A percentile compares a stretch with the other conserved stretches of the same genome.
phyloP scores from a whole-genome alignment of 345 rosid genomes.

The Carallia brachiata region DNA sequence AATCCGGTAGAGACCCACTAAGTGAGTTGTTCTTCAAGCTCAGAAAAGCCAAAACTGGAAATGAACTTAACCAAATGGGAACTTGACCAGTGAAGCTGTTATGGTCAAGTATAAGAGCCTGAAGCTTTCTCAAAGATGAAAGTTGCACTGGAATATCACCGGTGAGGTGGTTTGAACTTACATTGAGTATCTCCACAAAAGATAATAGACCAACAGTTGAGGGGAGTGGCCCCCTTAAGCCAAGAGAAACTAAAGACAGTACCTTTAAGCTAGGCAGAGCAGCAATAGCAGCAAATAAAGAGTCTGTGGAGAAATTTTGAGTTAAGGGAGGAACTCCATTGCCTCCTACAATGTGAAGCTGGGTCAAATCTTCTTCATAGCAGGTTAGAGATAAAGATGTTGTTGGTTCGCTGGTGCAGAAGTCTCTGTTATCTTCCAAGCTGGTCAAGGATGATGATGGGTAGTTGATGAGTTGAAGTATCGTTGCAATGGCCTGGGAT shows the following conservation, averaged over 20 bases:
- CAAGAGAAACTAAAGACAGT: conserved; percentile 55
- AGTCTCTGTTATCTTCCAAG: conserved; percentile 28
- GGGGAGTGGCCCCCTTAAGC: conserved; percentile 52
- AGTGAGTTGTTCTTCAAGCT: conserved; percentile 57
- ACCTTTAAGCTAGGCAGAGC: conserved; percentile 47
- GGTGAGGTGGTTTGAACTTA: conserved; percentile 49
- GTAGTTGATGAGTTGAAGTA: conserved; percentile 45
- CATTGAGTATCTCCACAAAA: conserved; percentile 55
- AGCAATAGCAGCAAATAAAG: conserved; percentile 36
- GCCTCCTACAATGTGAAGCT: conserved; percentile 52
- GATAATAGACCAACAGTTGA: conserved; percentile 32
- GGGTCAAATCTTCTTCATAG: conserved; percentile 53
- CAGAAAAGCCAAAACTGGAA: conserved; percentile 43
- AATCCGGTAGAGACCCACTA: conserved; percentile 42
- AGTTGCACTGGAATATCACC: conserved; percentile 44
- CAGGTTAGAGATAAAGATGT: conserved; percentile 45
- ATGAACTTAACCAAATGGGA: conserved; percentile 42
- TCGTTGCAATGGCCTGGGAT: conserved; percentile 31
- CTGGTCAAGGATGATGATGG: conserved; percentile 33
- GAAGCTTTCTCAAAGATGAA: conserved; percentile 42
- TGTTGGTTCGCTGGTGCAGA: conserved; percentile 45
- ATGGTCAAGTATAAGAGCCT: conserved; percentile 50
- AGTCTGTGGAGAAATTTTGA: conserved; percentile 29
- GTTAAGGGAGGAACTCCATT: conserved; percentile 30
- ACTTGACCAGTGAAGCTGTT: conserved; percentile 46